These are phyloP conservation scores for Emericellopsis terricola DNA, from an alignment of 495 filamentous ascomycete genomes.

Conservation along the genomic window DNA sequence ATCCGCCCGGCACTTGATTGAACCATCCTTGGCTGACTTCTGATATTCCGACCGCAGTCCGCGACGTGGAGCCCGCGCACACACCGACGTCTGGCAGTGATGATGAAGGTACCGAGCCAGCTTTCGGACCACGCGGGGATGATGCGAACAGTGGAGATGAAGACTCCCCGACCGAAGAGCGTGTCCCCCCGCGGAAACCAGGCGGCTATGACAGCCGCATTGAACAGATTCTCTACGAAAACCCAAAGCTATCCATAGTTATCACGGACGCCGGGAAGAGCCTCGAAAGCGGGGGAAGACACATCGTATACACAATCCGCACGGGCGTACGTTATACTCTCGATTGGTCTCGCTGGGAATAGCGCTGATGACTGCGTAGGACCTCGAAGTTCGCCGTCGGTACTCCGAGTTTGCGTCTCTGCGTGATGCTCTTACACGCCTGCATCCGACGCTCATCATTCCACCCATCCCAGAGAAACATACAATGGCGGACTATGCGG, in stretches of 20 bases:
- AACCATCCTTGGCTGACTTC: neutral
- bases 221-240: conserved; percentile 91
- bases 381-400: conserved; percentile 80
- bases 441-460: conserved; percentile 88
- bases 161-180: conserved; percentile 38
- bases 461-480: conserved; percentile 98
- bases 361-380: conserved; percentile 32
- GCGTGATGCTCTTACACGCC: conserved; percentile 65
- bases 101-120: conserved; percentile 13
- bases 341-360: neutral
- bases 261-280: conserved; percentile 95
- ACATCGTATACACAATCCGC: conserved; percentile 90
- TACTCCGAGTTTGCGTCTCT: conserved; percentile 97
- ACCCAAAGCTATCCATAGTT: conserved; percentile 70
- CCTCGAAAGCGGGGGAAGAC: conserved; percentile 68
- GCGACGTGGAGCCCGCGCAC: conserved; percentile 15
- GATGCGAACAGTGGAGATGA: conserved; percentile 29
- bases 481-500: conserved; percentile 94
- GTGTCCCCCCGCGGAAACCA: conserved; percentile 45
- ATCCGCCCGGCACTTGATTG: neutral
- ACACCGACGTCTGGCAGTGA: conserved; percentile 27
- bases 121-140: conserved; percentile 11
- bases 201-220: conserved; percentile 86
- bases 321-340: conserved; percentile 54
- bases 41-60: neutral